phyloP scores from a whole-genome alignment of 805 yeast species.

The Candida suzukii region DNA sequence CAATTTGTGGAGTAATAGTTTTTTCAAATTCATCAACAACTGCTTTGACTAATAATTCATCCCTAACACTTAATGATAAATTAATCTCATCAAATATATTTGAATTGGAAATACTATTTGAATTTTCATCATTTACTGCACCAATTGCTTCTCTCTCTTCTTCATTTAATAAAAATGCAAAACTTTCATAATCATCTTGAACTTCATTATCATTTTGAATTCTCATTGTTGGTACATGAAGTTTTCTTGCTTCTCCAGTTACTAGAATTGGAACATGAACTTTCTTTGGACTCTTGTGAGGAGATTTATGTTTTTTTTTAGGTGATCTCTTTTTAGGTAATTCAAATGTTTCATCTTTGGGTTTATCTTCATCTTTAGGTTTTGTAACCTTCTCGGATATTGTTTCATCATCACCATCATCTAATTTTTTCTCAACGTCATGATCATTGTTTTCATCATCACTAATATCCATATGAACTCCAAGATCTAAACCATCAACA shows the following conservation, averaged over 20 bases:
- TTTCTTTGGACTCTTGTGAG: not conserved
- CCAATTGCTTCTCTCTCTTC: not conserved
- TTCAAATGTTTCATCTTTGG: no score
- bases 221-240: not conserved
- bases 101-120: not conserved
- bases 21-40: constrained; percentile 13
- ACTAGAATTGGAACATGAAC: constrained; percentile 7
- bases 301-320: not conserved
- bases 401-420: no score
- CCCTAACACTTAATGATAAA: constrained; percentile 10
- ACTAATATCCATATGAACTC: constrained; percentile 2
- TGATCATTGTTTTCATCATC: no score
- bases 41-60: constrained; percentile 13
- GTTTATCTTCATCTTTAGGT: no score
- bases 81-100: constrained; percentile 9
- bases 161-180: not conserved
- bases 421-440: no score
- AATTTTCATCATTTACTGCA: no score
- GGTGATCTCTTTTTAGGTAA: no score
- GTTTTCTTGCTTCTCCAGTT: not conserved
- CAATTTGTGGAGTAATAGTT: constrained; percentile 18
- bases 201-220: not conserved
- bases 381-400: not conserved
- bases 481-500: constrained; percentile 10
- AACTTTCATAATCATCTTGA: constrained; percentile 1